Conservation (phyloP, 805 yeast genomes). For the Kazachstania martiniae region DNA sequence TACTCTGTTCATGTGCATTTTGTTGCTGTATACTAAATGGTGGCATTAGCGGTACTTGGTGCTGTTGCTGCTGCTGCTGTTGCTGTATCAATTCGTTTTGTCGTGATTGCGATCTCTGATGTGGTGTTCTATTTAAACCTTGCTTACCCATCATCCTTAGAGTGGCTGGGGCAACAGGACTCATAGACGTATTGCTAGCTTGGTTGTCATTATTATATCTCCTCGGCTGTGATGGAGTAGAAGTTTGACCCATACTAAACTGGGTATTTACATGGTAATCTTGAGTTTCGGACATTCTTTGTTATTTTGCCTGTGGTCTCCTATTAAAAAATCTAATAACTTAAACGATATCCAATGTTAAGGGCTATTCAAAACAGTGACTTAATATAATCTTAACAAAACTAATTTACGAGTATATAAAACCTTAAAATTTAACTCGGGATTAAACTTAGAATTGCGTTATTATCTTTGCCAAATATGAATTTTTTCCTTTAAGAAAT, state of each 20-base stretch:
- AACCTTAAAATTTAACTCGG: too few relatives aligned
- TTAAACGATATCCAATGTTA: too few relatives aligned
- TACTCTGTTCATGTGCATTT: conserved; percentile 1
- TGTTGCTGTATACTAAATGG: conserved; percentile 14
- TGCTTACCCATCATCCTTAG: conserved; percentile 28
- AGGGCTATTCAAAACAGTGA: too few relatives aligned
- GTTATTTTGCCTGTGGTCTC: background rate
- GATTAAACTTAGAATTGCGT: too few relatives aligned
- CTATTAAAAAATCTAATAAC: too few relatives aligned
- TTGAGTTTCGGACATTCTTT: conserved; percentile 5
- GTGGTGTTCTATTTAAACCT: conserved; percentile 1
- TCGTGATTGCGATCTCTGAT: conserved; percentile 1
- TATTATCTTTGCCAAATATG: too few relatives aligned
- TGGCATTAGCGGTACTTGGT: conserved; percentile 15
- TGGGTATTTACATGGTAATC: conserved; percentile 23
- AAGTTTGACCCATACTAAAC: conserved; percentile 22
- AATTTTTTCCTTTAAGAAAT: too few relatives aligned
- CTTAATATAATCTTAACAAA: too few relatives aligned
- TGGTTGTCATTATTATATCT: background rate
- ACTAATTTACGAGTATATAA: too few relatives aligned
- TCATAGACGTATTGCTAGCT: conserved; percentile 3
- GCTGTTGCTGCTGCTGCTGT: conserved; percentile 1
- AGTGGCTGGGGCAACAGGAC: conserved; percentile 25
- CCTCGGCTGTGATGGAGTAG: conserved; percentile 2
- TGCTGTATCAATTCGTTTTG: background rate